A percentile compares a stretch with the other conserved stretches of the same genome.
phyloP scores from a whole-genome alignment of 495 filamentous ascomycete genomes.

The Lophium mytilinum region DNA sequence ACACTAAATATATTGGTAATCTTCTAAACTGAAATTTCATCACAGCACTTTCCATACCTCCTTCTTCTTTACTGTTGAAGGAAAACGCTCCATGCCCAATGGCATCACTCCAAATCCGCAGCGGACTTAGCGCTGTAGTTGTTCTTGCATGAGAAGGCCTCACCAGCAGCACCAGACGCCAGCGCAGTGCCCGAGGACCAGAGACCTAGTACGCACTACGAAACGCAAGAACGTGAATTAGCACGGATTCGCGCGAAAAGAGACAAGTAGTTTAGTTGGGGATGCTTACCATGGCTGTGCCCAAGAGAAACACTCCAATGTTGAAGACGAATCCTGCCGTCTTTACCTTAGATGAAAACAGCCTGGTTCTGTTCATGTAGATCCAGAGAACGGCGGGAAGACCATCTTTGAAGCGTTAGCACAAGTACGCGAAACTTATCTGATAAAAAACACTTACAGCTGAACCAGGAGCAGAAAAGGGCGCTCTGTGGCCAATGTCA shows the following conservation, averaged over 20 bases:
- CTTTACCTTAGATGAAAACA: constrained; percentile 1
- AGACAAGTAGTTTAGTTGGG: neutral
- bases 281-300: constrained; percentile 15
- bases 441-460: constrained; percentile 9
- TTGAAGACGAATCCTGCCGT: constrained; percentile 5
- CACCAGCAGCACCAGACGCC: constrained; percentile 5
- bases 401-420: constrained; percentile 5
- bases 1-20: too few species aligned
- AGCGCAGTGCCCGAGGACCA: constrained; percentile 14
- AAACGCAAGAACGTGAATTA: neutral
- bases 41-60: too few species aligned
- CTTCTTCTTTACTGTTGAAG: too few species aligned
- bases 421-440: neutral
- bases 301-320: constrained; percentile 5
- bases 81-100: neutral
- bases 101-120: neutral
- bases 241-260: neutral
- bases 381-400: constrained; percentile 14
- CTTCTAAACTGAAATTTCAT: too few species aligned
- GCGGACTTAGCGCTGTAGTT: constrained; percentile 3
- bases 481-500: constrained; percentile 2
- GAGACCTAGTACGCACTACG: constrained; percentile 15
- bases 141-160: constrained; percentile 15
- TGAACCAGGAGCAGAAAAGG: constrained; percentile 20
- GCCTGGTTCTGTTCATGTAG: constrained; percentile 11